Base-by-base conservation (phyloP, 2,329 filamentous ascomycete species). In the Aureobasidium leucospermi region DNA sequence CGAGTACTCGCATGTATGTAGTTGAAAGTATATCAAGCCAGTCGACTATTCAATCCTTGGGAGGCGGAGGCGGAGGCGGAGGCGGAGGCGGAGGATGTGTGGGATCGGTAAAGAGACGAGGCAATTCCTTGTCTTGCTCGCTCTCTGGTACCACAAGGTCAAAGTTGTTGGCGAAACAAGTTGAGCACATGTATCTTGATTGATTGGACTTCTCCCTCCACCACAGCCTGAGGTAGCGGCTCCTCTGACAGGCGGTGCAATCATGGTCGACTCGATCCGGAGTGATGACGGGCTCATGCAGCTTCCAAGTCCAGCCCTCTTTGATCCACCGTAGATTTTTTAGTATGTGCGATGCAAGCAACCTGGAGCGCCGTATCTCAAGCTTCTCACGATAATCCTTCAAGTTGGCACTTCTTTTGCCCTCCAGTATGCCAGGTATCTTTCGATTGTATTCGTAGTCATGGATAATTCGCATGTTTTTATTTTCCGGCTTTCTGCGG, bases 1-100 rank as follows among this genome's bases (percentile, higher is more conserved):
- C 39, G 16, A 36, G 47, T 60, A 34, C 55, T 13, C 58, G n/a
- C 39, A 53, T 42, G 58, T 60, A 4, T 60, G 58, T 47, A 49
- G 39, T 47, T 60, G 48, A 11, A 29, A 13, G 23, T 23, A 23
- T 23, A 23, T 19, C 23, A 23, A 23, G 23, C 3, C 23, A 23
- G 23, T 23, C 23, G 23, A 23, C 6, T 42, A 15, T 16, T 52
- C 34, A 38, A 15, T 19, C 13, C 48, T 51, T 39, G 10, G 32
- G n/a, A 10, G 48, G 10, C 2, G 6, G 11, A 39, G 19, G 10
- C 2, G 6, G 11, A 39, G 19, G 10, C 2, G 6, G 11, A 39
- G 19, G 34, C 7, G 13, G 10, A 10, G 48, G 32, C 2, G 8
- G 2, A 39, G 34, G 19, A n/a, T 36, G 4, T 8, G 34, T 36